These are phyloP conservation scores for Xenoacremonium recifei DNA, from an alignment of 2,329 filamentous ascomycete species.

Conservation along the genomic window DNA sequence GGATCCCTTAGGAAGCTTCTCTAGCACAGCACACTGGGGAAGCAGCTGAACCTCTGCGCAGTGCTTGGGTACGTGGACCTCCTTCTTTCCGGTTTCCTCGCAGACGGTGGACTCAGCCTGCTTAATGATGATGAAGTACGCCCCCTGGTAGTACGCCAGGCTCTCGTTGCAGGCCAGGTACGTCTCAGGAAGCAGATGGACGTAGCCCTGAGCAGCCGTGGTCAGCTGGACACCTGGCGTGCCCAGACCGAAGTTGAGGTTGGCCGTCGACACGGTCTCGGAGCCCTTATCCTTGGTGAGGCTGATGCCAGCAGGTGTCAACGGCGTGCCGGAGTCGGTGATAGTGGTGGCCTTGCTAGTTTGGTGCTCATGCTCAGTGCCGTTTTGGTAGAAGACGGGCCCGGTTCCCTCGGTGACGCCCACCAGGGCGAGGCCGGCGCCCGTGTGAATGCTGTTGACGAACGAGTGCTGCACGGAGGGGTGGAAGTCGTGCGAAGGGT, in stretches of 20 bases:
- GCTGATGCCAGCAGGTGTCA: conserved; percentile 36
- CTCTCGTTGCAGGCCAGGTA: conserved; percentile 42
- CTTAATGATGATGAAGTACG: conserved; percentile 38
- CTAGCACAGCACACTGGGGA: conserved; percentile 41
- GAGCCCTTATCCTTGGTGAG: conserved; percentile 28
- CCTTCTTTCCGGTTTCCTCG: conserved; percentile 16
- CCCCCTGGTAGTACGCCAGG: conserved; percentile 39
- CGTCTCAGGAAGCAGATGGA: conserved; percentile 32
- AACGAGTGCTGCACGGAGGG: conserved; percentile 40
- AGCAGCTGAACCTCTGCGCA: conserved; percentile 44
- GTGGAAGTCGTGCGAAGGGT: conserved; percentile 37
- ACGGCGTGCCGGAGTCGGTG: conserved; percentile 39
- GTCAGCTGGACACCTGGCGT: conserved; percentile 34
- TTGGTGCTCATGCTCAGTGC: conserved; percentile 36
- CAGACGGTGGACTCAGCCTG: conserved; percentile 35
- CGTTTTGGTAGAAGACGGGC: conserved; percentile 50
- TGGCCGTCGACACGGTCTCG: conserved; percentile 28
- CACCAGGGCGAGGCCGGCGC: conserved; percentile 39
- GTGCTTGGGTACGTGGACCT: conserved; percentile 25
- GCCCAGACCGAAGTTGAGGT: conserved; percentile 34
- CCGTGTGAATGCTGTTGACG: conserved; percentile 41
- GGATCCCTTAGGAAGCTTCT: conserved; percentile 34
- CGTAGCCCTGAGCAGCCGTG: conserved; percentile 19
- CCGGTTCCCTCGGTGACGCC: conserved; percentile 28
- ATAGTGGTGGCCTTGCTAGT: conserved; percentile 34